Conservation (phyloP, 306 rosid genomes). For the Carpinus fangiana region DNA sequence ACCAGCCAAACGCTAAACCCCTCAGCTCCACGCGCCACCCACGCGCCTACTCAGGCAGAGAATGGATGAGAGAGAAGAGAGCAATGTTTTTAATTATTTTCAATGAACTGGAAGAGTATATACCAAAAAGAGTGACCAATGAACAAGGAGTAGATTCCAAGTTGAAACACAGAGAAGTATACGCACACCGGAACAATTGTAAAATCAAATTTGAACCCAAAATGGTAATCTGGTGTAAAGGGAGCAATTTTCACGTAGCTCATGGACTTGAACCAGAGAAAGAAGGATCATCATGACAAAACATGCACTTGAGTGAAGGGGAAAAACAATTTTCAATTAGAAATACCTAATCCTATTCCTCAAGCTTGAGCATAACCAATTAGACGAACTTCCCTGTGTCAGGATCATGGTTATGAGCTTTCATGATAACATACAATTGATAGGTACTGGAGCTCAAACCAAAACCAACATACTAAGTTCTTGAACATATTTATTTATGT, state of each 20-base stretch:
- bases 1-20: no score
- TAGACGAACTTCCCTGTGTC: not conserved
- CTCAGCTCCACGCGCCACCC: no score
- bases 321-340: not conserved
- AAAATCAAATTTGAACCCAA: not conserved
- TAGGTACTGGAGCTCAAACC: not conserved
- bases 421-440: not conserved
- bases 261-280: not conserved
- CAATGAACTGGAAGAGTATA: not conserved
- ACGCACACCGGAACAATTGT: not conserved
- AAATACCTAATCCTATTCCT: not conserved
- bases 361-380: not conserved
- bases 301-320: not conserved
- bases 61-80: no score
- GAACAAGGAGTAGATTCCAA: not conserved
- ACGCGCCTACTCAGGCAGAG: no score
- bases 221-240: not conserved
- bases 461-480: not conserved
- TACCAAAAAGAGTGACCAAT: not conserved
- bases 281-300: not conserved
- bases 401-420: not conserved
- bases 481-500: not conserved
- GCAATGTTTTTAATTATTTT: no score
- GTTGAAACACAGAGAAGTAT: not conserved
- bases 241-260: not conserved